These are phyloP conservation scores for Byssothecium circinans DNA, from an alignment of 2,329 filamentous ascomycete species.

Conservation along the genomic window DNA sequence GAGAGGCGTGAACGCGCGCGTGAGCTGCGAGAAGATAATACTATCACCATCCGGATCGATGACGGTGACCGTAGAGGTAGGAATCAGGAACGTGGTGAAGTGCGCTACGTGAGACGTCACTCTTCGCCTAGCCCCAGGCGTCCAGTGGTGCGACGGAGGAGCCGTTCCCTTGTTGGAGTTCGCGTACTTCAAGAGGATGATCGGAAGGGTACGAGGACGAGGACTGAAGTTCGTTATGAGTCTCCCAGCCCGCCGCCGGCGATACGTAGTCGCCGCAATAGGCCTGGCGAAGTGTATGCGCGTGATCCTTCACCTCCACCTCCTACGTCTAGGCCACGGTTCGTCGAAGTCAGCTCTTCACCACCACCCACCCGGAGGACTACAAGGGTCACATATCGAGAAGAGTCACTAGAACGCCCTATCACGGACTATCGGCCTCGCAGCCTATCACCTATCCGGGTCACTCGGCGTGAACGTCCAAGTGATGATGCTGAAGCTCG, in stretches of 20 bases:
- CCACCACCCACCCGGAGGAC: constrained; percentile 21
- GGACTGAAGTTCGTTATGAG: constrained; percentile 14
- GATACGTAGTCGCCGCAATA: constrained; percentile 10
- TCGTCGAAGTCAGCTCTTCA: constrained; percentile 28
- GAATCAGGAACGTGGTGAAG: constrained; percentile 20
- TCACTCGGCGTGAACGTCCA: constrained; percentile 8
- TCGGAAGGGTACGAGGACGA: constrained; percentile 9
- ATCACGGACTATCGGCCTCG: constrained; percentile 8
- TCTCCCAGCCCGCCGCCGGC: constrained; percentile 24
- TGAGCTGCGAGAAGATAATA: constrained; percentile 25
- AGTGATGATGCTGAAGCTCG: constrained; percentile 25
- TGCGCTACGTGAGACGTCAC: constrained; percentile 16
- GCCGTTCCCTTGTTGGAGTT: constrained; percentile 27
- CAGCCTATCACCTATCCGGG: constrained; percentile 16
- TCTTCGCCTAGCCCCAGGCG: constrained; percentile 22
- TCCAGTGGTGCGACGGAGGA: constrained; percentile 18
- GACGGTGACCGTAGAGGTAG: constrained; percentile 26
- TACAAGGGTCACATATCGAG: constrained; percentile 18
- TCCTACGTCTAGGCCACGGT: constrained; percentile 24
- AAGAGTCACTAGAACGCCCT: constrained; percentile 18
- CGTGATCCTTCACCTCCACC: constrained; percentile 28
- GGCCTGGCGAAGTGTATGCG: constrained; percentile 25
- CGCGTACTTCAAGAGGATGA: constrained; percentile 23
- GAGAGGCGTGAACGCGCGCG: constrained; percentile 12
- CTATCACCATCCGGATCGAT: constrained; percentile 20